Evolutionary conservation across 2,329 filamentous ascomycete species (phyloP), one percentile per base, ranked within the genome.

Genomic region (Nemania sp.): DNA sequence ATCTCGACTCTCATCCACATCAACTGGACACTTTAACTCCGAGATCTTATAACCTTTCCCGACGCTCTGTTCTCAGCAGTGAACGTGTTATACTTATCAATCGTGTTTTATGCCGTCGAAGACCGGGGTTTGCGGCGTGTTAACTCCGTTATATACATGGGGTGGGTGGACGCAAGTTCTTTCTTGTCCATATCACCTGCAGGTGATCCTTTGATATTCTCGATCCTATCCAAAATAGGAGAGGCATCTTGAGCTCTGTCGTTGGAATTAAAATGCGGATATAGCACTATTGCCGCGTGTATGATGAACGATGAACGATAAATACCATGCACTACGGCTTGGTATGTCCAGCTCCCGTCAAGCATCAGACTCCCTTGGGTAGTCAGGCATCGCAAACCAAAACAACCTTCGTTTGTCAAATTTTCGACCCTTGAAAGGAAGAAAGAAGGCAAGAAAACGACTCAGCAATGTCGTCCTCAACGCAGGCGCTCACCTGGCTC

Each of bases 401-500:
- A 32, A 47, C 42, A 29, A 53, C 20, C 47, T 45, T 50, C 17
- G 45, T 50, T 43, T 43, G 45, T 45, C 45, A 25, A 57, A 45
- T 49, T 37, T 39, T 42, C 45, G 37, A 37, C 29, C 10, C 29
- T 46, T 54, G 40, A 47, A 32, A 32, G 32, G 45, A 9, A 40
- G 18, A 37, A 3, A 11, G 42, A 42, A 39, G 11, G 34, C 21
- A 46, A 29, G 46, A 57, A 21, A 52, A 59, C 18, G 49, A 53
- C 56, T 42, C 48, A n/a, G 34, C 42, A 48, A 59, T 59, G 56
- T 54, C 51, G 32, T 59, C 50, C 51, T 35, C 50, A 45, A 47
- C 50, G 25, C 50, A 59, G 50, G 50, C 21, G n/a, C 57, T 54
- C 32, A 60, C 63, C 42, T 65, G 54, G 63, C 57, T 63, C 29